Percentiles rank a stretch among this genome's conserved stretches.
phyloP scores from a whole-genome alignment of 345 rosid genomes.

The Chamaenerion angustifolium region DNA sequence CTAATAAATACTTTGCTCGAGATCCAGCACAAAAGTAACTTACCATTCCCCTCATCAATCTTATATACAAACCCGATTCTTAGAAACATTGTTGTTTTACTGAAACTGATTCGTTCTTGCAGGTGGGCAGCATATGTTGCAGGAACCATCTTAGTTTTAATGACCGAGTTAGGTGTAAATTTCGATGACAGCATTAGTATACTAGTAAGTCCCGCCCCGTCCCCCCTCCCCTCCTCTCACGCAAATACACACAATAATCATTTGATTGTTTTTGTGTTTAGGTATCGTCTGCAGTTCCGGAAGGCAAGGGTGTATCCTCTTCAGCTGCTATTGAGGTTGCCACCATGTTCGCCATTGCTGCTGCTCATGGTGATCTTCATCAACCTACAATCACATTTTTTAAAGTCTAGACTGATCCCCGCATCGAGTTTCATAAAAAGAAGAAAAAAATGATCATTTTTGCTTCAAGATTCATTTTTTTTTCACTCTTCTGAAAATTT shows the following conservation, averaged over 20 bases:
- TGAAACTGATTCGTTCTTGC: constrained; percentile 9
- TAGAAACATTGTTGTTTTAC: not conserved
- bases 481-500: not conserved
- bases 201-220: constrained; percentile 36
- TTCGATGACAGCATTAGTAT: constrained; percentile 87
- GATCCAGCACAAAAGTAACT: constrained; percentile 94
- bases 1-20: constrained; percentile 63
- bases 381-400: not conserved
- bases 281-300: constrained; percentile 98
- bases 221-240: too few species aligned
- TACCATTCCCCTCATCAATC: not conserved
- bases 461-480: not conserved
- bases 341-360: constrained; percentile 92
- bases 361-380: constrained; percentile 55
- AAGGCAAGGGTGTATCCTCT: constrained; percentile 99
- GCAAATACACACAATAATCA: not conserved
- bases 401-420: too few species aligned
- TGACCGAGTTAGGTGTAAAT: constrained; percentile 78
- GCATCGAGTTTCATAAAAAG: too few species aligned
- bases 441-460: too few species aligned
- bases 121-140: constrained; percentile 99
- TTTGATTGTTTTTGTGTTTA: constrained; percentile 14
- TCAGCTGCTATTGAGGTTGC: constrained; percentile 98
- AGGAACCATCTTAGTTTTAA: constrained; percentile 87
- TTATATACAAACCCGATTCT: not conserved